Evolutionary conservation across 805 yeast genomes (phyloP).

Genomic region (Debaryomyces tyrocola): DNA sequence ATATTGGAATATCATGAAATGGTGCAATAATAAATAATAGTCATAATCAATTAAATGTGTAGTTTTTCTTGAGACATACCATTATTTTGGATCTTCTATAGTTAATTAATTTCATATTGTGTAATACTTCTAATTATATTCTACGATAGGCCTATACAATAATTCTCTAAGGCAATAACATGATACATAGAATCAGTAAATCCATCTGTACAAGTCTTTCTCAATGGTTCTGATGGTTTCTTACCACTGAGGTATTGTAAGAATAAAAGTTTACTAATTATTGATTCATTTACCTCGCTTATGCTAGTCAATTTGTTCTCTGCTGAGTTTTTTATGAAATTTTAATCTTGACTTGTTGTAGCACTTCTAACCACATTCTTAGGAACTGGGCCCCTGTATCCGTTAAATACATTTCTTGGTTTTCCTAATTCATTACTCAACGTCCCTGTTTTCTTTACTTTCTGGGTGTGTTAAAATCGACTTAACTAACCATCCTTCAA

Average conservation of each 20-base stretch:
- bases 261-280: conserved; percentile 65
- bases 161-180: no score
- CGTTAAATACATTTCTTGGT: conserved; percentile 57
- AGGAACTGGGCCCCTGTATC: conserved; percentile 68
- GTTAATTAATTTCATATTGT: no score
- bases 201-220: conserved; percentile 42
- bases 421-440: conserved; percentile 63
- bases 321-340: conserved; percentile 28
- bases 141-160: no score
- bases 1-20: no score
- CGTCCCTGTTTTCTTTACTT: conserved; percentile 46
- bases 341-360: conserved; percentile 30
- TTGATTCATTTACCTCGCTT: conserved; percentile 63
- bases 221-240: conserved; percentile 60
- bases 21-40: no score
- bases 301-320: conserved; percentile 28
- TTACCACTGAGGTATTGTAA: conserved; percentile 73
- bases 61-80: no score
- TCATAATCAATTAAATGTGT: no score
- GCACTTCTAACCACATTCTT: conserved; percentile 67
- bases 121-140: no score
- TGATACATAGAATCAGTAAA: conserved; percentile 9
- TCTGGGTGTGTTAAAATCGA: conserved; percentile 69
- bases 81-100: no score
- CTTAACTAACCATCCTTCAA: conserved; percentile 86